Evolutionary conservation across 108 stramenopile species (phyloP).

Genomic region (Hondaea fermentalgiana): DNA sequence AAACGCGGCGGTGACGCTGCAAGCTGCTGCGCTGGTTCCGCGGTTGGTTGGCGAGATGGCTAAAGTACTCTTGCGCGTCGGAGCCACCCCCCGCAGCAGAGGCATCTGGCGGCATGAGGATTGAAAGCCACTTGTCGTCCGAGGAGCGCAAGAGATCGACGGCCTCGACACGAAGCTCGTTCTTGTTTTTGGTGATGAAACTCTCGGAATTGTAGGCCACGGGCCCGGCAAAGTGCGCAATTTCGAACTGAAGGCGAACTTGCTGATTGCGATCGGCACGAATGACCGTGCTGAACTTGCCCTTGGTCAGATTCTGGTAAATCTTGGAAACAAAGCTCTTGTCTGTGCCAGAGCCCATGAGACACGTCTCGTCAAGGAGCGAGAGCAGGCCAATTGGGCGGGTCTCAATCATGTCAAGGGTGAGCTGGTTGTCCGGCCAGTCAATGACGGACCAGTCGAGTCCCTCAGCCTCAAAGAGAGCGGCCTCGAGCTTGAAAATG

Average conservation of each 20-base stretch:
- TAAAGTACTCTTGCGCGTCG: background rate
- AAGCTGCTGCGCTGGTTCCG: background rate
- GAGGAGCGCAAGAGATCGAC: constrained; percentile 63
- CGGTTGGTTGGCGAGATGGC: background rate
- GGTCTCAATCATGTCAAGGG: constrained; percentile 84
- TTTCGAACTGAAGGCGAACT: constrained; percentile 62
- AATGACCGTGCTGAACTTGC: constrained; percentile 44
- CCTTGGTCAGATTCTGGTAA: constrained; percentile 48
- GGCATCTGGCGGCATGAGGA: constrained; percentile 17
- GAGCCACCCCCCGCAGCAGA: background rate
- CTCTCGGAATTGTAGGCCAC: constrained; percentile 78
- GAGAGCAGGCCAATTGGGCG: constrained; percentile 39
- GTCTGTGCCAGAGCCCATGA: constrained; percentile 44
- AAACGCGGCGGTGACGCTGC: background rate
- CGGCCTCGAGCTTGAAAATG: constrained; percentile 50
- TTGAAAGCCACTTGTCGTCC: background rate
- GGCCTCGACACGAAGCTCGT: constrained; percentile 82
- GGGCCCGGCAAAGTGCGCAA: constrained; percentile 84
- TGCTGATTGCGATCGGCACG: constrained; percentile 47
- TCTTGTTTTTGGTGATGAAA: constrained; percentile 94
- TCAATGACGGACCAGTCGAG: constrained; percentile 62
- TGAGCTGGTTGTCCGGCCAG: constrained; percentile 91
- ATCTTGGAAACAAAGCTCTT: constrained; percentile 23
- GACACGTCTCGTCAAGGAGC: constrained; percentile 51
- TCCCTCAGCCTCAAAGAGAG: constrained; percentile 39